These are phyloP conservation scores for Rhodotorula sp. DNA, from an alignment of 1,284 basidiomycete species.

Conservation along the genomic window DNA sequence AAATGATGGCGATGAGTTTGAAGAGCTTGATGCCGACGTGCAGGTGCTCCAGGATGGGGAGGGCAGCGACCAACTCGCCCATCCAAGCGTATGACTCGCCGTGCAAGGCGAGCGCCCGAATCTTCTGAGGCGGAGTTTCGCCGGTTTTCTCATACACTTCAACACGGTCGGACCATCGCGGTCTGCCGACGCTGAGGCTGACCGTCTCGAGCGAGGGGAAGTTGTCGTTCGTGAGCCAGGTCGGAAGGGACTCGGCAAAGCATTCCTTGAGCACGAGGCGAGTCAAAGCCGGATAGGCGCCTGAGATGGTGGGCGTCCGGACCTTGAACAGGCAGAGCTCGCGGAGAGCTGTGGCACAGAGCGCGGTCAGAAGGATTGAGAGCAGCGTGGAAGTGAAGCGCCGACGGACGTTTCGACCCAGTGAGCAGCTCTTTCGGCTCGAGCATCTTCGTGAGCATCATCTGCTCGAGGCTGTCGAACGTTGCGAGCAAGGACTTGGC, in stretches of 20 bases:
- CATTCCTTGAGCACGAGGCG: constrained; percentile 1
- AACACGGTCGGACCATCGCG: too few species aligned
- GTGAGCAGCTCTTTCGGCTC: background rate
- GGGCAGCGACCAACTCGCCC: background rate
- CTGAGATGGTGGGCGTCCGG: background rate
- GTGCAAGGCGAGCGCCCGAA: background rate
- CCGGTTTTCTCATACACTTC: background rate
- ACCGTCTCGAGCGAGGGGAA: constrained; percentile 5
- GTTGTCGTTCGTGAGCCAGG: background rate
- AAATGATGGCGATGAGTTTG: background rate
- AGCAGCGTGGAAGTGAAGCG: background rate
- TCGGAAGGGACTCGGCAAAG: background rate
- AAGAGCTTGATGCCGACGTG: background rate
- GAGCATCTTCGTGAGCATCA: background rate
- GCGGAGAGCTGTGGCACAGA: background rate
- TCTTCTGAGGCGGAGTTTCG: background rate
- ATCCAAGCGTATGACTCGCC: background rate
- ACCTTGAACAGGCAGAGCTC: background rate
- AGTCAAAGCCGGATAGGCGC: background rate
- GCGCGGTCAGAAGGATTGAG: background rate
- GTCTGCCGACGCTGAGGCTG: background rate
- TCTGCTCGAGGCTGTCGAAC: background rate
- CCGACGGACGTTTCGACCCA: background rate
- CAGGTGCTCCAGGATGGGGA: background rate
- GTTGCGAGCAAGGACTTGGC: background rate